Conservation (phyloP, 768 basidiomycete species). For the Lactifluus echinatus region DNA sequence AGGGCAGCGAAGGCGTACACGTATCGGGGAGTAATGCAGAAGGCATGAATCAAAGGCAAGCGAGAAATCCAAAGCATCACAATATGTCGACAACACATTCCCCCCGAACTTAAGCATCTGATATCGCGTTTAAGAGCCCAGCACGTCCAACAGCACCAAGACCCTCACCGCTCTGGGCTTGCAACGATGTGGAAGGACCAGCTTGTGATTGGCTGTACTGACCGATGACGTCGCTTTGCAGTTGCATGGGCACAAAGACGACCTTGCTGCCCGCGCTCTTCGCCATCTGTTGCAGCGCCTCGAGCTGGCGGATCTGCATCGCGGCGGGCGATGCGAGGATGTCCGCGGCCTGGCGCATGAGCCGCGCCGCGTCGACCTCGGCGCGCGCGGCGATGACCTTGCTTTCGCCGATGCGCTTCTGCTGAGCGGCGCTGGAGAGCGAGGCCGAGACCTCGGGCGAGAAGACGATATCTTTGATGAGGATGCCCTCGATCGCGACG, state of each 20-base stretch:
- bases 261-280: conserved; percentile 84
- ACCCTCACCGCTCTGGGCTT: conserved; percentile 33
- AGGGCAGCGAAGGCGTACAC: not conserved
- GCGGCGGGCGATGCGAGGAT: conserved; percentile 91
- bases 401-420: conserved; percentile 93
- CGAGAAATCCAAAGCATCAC: not conserved
- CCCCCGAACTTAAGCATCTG: conserved; percentile 33
- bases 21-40: not conserved
- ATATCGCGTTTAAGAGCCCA: conserved; percentile 44
- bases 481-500: conserved; percentile 91
- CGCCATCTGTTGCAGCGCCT: conserved; percentile 94
- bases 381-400: conserved; percentile 95
- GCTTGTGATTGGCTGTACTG: conserved; percentile 32
- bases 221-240: conserved; percentile 61
- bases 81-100: not conserved
- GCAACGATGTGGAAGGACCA: conserved; percentile 23
- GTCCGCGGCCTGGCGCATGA: conserved; percentile 96
- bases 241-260: conserved; percentile 89
- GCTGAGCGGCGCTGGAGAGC: conserved; percentile 90
- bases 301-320: conserved; percentile 96
- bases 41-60: not conserved
- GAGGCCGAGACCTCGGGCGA: conserved; percentile 83
- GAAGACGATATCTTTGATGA: conserved; percentile 94
- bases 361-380: conserved; percentile 88
- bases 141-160: conserved; percentile 39